Evolutionary conservation across 78 protist species (phyloP), one percentile per base, ranked within the genome.

Genomic region (slime mould (Dictyostelium discoideum)): DNA sequence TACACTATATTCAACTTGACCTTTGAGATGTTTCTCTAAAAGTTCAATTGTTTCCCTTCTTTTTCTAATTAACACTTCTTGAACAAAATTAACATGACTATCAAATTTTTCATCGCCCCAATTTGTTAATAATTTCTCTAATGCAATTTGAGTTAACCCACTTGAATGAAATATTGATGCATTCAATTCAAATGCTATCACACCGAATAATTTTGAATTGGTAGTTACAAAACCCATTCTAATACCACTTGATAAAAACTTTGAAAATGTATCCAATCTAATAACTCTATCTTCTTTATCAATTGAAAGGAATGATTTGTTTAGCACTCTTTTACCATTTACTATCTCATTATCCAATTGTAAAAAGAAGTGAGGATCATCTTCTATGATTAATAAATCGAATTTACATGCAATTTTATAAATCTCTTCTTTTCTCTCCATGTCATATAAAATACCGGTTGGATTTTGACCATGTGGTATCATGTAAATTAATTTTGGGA

Each of bases 391-490:
- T 0, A 78, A 22, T n/a, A 78, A 16, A n/a, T 78, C 60, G 18
- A 7, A 78, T 78, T 78, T 24, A 14, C 50, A 16, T 11, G 63
- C 50, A 1, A 78, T 9, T 5, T 44, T 37, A 78, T 78, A 78
- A 42, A 78, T 37, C 24, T 78, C 63, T 10, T 18, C 48, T 78
- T 42, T 78, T 78, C 84, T 78, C 2, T 78, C 40, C 14, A 42
- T 3, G 22, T 78, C 60, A 3, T 42, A 42, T 5, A 78, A 13
- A 8, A 42, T 16, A 78, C 84, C 84, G n/a, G 84, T 78, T 78
- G 84, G 84, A 42, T 78, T 78, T n/a, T 78, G 84, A 9, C 65
- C 84, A 78, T 42, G 50, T 22, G 84, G 84, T 78, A 78, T 78
- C 2, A 78, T 4, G 10, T 78, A 78, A 2, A 78, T 6, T 10